Evolutionary conservation across 345 rosid genomes (phyloP).

Genomic region (Reutealis trisperma): DNA sequence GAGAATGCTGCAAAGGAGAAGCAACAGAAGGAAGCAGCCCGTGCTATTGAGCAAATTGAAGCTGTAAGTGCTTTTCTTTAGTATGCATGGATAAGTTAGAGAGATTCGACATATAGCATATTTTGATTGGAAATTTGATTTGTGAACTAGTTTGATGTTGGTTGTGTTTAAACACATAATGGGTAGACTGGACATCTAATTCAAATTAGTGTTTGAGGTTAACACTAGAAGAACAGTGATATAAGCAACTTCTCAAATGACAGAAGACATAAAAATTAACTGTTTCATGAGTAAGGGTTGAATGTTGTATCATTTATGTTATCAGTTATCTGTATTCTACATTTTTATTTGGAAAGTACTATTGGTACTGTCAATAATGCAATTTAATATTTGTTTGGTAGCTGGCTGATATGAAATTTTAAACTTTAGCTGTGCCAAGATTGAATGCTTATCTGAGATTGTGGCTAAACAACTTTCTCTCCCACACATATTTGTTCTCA

Average conservation of each 20-base stretch:
- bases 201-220: neutral
- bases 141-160: neutral
- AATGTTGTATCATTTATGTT: neutral
- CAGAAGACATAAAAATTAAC: neutral
- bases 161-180: neutral
- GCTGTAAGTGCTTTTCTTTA: slow-evolving; percentile 47
- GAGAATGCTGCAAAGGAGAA: slow-evolving; percentile 83
- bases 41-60: slow-evolving; percentile 84
- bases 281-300: neutral
- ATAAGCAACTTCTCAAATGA: neutral
- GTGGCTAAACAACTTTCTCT: neutral
- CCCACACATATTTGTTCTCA: neutral
- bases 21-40: slow-evolving; percentile 67
- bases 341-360: neutral
- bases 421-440: too few species aligned
- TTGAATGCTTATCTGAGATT: too few species aligned
- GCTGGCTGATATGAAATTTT: too few species aligned
- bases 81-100: neutral
- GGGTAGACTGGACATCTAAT: neutral
- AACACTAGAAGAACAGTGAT: neutral
- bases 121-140: neutral
- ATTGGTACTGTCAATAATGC: too few species aligned
- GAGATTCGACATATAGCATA: neutral
- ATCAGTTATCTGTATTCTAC: neutral
- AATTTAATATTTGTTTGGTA: too few species aligned